phyloP scores from a whole-genome alignment of 768 basidiomycete genomes.

The Lactarius evosmus region DNA sequence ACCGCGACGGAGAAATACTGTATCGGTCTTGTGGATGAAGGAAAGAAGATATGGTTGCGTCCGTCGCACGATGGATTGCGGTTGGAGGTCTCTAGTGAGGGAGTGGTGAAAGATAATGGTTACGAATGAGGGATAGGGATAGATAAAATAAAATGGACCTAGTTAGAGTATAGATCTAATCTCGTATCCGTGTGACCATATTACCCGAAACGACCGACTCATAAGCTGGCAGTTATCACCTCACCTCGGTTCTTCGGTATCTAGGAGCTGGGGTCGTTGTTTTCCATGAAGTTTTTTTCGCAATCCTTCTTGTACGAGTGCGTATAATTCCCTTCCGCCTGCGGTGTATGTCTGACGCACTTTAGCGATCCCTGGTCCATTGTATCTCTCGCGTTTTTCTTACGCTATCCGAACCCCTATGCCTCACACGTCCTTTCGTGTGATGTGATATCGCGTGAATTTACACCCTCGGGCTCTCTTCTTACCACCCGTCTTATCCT shows the following conservation, averaged over 20 bases:
- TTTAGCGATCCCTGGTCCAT: slow-evolving; percentile 89
- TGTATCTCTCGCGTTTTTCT: slow-evolving; percentile 88
- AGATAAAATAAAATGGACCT: background rate
- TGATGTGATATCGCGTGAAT: slow-evolving; percentile 85
- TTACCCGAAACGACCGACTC: background rate
- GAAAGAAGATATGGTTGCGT: slow-evolving; percentile 54
- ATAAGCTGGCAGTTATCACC: background rate
- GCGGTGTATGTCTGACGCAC: slow-evolving; percentile 17
- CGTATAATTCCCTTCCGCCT: slow-evolving; percentile 30
- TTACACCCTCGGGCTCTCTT: slow-evolving; percentile 71
- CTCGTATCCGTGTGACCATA: background rate
- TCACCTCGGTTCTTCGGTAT: background rate
- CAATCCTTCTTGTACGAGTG: slow-evolving; percentile 58
- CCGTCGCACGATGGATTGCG: slow-evolving; percentile 76
- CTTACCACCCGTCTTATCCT: slow-evolving; percentile 87
- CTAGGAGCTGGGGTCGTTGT: slow-evolving; percentile 40
- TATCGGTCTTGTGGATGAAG: slow-evolving; percentile 47
- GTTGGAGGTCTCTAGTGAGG: slow-evolving; percentile 44
- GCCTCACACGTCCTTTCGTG: slow-evolving; percentile 91
- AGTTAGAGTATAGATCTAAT: slow-evolving; percentile 2
- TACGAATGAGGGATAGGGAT: slow-evolving; percentile 36
- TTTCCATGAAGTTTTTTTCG: slow-evolving; percentile 50
- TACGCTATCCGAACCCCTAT: slow-evolving; percentile 95
- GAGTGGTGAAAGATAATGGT: slow-evolving; percentile 49
- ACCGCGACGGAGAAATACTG: slow-evolving; percentile 42